Base-by-base conservation (phyloP, 1,139 yeast genomes). In the Pichia kudriavzevii region DNA sequence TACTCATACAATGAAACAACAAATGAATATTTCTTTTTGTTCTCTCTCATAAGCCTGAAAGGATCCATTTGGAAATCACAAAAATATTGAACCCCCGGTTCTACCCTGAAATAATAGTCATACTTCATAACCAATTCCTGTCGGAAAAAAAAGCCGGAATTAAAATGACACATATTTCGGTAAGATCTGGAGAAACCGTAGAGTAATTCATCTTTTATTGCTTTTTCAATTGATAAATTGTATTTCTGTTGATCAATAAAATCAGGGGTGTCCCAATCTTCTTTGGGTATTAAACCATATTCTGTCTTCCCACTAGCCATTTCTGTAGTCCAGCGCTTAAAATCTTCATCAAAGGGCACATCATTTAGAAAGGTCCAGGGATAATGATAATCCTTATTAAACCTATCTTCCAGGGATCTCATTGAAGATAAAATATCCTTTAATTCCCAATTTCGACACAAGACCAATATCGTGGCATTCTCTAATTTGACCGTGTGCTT, bases 321-420 rank as follows among this genome's bases (percentile, higher is more conserved):
- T 20, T 83, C 69, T 1, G 79, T 64, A 0, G 96, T 87, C 46
- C 72, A 67, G 13, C 59, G 57, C 20, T 67, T 79, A 56, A 88
- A 85, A 30, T 75, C 75, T 1, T 69, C 72, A 6, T 75, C 72
- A 55, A 88, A 88, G 3, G 79, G 80, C 26, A 74, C 84, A 52
- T 88, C 94, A 52, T 88, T 88, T 33, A 88, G 56, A 49, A 88
- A 87, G 2, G 85, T 80, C 95, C 95, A 88, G 6, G 94, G 91
- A 49, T 80, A 81, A 36, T 74, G 67, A 49, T 67, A 80, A 59
- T 76, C 67, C 38, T 66, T 70, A 50, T 80, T 79, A 55, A 80
- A 80, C 39, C 80, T 68, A 39, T 80, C 75, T 50, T 80, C 88
- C 72, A 72, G 47, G 2, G 75, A 67, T 26, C 63, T 54, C 65